Percentiles rank a stretch among this genome's conserved stretches.
phyloP scores from a whole-genome alignment of 345 rosid species.

The Durio zibethinus region DNA sequence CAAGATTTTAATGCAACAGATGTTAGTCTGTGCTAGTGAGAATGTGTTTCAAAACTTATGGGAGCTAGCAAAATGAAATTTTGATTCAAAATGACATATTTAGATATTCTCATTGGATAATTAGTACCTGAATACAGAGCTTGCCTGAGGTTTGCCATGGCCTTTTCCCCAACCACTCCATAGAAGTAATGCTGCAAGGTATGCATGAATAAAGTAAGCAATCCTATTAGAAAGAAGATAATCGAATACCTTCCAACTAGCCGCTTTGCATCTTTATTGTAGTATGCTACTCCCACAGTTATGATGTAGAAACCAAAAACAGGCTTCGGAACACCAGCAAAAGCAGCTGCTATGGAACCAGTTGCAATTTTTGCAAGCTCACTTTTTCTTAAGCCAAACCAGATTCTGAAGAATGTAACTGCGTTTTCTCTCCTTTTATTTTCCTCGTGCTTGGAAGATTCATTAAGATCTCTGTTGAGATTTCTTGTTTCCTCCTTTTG shows the following conservation, averaged over 20 bases:
- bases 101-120: not conserved
- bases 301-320: constrained; percentile 57
- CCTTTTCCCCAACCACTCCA: constrained; percentile 63
- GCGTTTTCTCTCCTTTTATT: constrained; percentile 7
- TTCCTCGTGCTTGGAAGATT: constrained; percentile 22
- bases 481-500: constrained; percentile 11
- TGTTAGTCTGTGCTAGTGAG: not conserved
- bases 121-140: constrained; percentile 51
- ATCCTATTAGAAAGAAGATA: constrained; percentile 41
- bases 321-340: constrained; percentile 70
- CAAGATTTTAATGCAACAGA: constrained; percentile 5
- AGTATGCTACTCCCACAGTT: constrained; percentile 55
- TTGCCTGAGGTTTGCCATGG: constrained; percentile 55
- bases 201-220: constrained; percentile 49
- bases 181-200: constrained; percentile 65
- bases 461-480: not conserved
- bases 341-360: constrained; percentile 56
- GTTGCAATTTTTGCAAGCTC: constrained; percentile 39
- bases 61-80: not conserved
- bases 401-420: constrained; percentile 48
- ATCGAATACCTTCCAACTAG: constrained; percentile 45
- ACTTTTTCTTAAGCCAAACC: constrained; percentile 42
- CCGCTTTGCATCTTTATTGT: constrained; percentile 31
- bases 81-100: not conserved
- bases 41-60: not conserved